Evolutionary conservation across 1,284 basidiomycete genomes (phyloP), one percentile per base, ranked within the genome.

Genomic region (Puccinia hordei): DNA sequence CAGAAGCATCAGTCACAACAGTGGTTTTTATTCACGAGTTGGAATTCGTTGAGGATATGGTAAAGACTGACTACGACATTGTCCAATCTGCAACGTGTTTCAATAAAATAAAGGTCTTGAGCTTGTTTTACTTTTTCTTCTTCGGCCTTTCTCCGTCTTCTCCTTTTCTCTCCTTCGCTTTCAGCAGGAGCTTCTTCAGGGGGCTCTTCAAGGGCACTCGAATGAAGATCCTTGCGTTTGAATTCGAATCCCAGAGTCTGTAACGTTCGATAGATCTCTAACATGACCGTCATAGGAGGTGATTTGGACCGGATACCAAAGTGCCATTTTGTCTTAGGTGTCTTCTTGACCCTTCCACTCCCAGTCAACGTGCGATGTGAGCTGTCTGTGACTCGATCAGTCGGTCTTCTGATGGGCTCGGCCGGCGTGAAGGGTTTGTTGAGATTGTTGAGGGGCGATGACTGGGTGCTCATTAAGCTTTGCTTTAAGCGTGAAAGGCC

Each of bases 251-350:
- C 93, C n/a, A 99, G 88, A 79, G 91, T 88, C 86, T 93, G 92
- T 80, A 99, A 87, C 75, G 95, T 97, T 82, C 93, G 89, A 87
- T 99, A 99, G 80, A 99, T 97, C 88, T 98, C 96, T 33, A 98
- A 88, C 95, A 99, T 98, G 63, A 99, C 96, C 86, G 98, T 96
- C 94, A 98, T 97, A 27, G 96, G 96, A 63, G 95, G 94, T 81
- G 92, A 94, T 80, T 95, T 89, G 83, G 93, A 95, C 51, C 96
- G 90, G 63, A 99, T 99, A 6, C 97, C 96, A 85, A 98, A 99
- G 86, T 99, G 97, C 97, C 97, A 99, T 19, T 84, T 84, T 92
- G 92, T 83, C 33, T 84, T 72, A 17, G 53, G 53, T 3, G 68
- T 59, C 41, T 63, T 76, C 38, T 68, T 74, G 17, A 83, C 81